Evolutionary conservation across 139 green algal genomes (phyloP), one percentile per base, ranked within the genome.

Genomic region (Chlorella sp.): DNA sequence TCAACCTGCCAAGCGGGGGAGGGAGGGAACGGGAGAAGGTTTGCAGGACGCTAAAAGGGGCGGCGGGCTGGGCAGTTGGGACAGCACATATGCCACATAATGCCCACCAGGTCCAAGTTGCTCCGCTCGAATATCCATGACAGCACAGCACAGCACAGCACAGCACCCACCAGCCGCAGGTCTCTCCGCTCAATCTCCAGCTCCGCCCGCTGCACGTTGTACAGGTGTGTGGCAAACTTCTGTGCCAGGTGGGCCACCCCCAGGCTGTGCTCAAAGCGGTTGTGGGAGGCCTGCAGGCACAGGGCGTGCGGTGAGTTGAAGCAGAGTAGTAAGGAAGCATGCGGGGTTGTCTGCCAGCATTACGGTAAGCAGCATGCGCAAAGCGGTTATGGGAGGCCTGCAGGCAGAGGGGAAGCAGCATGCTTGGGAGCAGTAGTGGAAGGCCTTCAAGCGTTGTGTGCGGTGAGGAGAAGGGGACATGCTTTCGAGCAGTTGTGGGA

Each of bases 221-320:
- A 90, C 3, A 97, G 90, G 32, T 91, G 92, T 26, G 75, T 36
- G 2, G 82, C 91, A 53, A 87, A 92, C 36, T 61, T 88, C 37
- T 86, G 80, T 2, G 94, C 96, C 79, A 97, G 91, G 87, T 97
- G 91, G 1, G 91, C 94, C 0, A 96, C 95, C 12, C 97, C 97
- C 34, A 99, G 86, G 28, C 91, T 96, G 93, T 99, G 97, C 91
- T 98, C 95, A 87, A 94, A 95, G 75, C 97, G 94, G 83, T 92
- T 96, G 92, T 99, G 97, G n/a, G 87, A 92, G 19, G 97, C 97
- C 82, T 87, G 82, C 82, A 75, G 57, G n/a, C 32, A 28, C n/a
- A 30, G n/a, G n/a, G 81, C 18, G 32, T 3, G 28, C 18, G 26
- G 48, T 90, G 39, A 19, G 7, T n/a, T 39, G 80, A 53, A 26